Evolutionary conservation across 1,284 basidiomycete genomes (phyloP).

Genomic region (Rhodotorula glutinis): DNA sequence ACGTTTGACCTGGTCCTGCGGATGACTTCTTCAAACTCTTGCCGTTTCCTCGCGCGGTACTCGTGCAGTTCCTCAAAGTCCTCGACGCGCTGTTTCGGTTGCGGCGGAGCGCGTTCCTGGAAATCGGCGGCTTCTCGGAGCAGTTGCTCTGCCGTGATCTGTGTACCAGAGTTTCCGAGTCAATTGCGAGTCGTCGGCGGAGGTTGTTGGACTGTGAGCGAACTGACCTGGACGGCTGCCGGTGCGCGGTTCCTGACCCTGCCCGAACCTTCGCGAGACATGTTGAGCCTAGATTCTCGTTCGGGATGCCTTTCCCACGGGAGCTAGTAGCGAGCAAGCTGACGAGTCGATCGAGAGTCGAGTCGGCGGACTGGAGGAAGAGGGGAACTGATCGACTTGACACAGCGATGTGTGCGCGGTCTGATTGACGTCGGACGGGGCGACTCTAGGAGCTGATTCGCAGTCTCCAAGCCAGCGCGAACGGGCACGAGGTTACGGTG

Average conservation of each 20-base stretch:
- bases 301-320: no score
- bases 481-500: no score
- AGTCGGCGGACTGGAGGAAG: no score
- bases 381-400: no score
- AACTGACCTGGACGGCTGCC: conserved; percentile 74
- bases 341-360: no score
- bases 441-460: no score
- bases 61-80: conserved; percentile 97
- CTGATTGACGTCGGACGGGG: no score
- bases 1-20: conserved; percentile 83
- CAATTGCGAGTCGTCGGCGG: background rate
- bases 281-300: background rate
- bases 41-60: conserved; percentile 88
- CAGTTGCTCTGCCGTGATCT: conserved; percentile 97
- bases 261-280: conserved; percentile 42
- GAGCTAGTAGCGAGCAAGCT: no score
- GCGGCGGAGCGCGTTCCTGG: conserved; percentile 84
- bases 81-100: conserved; percentile 91
- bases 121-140: conserved; percentile 96
- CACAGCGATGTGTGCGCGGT: no score
- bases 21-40: conserved; percentile 95
- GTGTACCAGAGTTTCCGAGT: no score
- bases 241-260: conserved; percentile 91
- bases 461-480: no score
- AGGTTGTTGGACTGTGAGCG: background rate